Conservation (phyloP, 306 rosid genomes). For the Morella rubra region DNA sequence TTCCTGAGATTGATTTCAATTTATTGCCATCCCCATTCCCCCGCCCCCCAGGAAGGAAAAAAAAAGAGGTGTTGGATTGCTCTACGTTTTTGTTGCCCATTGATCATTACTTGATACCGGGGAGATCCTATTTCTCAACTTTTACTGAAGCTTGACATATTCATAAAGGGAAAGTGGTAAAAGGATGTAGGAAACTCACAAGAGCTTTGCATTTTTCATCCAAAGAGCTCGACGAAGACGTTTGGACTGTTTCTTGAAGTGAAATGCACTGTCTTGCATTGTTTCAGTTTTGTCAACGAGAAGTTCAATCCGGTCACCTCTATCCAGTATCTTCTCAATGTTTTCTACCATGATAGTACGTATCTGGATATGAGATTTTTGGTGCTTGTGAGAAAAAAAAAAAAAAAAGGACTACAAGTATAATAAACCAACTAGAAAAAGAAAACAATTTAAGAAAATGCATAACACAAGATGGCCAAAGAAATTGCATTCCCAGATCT, state of each 20-base stretch:
- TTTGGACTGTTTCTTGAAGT: constrained; percentile 92
- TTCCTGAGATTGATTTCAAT: neutral
- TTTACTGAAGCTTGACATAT: neutral
- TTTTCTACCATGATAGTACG: constrained; percentile 94
- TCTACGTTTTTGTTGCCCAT: neutral
- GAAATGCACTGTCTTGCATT: constrained; percentile 97
- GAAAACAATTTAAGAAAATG: no score
- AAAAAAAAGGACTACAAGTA: neutral
- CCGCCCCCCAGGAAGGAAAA: neutral
- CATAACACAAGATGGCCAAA: no score
- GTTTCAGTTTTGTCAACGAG: constrained; percentile 96
- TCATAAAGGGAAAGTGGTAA: constrained; percentile 2
- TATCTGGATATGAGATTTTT: constrained; percentile 53
- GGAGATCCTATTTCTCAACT: neutral
- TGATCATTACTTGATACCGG: neutral
- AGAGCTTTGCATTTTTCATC: constrained; percentile 94
- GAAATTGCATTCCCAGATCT: no score
- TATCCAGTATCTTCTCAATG: constrained; percentile 88
- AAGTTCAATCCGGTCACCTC: constrained; percentile 96
- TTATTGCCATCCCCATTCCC: neutral
- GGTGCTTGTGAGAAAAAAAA: constrained; percentile 23
- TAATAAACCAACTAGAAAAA: no score
- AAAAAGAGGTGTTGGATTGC: neutral
- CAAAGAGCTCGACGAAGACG: constrained; percentile 93
- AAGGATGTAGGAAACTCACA: constrained; percentile 53